Evolutionary conservation across 2,329 filamentous ascomycete genomes (phyloP).

Genomic region (Bipolaris victoriae): DNA sequence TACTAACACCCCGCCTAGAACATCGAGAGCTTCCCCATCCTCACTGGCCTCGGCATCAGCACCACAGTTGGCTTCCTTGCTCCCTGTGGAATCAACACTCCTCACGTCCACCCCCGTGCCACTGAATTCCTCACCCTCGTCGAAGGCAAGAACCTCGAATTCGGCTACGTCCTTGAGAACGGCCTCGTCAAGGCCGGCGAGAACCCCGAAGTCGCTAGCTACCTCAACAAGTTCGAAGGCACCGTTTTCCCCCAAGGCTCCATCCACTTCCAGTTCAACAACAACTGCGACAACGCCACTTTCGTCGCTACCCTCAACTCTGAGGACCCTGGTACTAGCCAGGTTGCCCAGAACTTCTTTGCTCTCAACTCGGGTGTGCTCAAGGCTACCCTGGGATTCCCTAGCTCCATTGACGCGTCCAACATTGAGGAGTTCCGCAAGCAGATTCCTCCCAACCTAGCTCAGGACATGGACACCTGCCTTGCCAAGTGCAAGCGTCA

Average conservation of each 20-base stretch:
- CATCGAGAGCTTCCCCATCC: constrained; percentile 49
- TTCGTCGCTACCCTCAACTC: constrained; percentile 54
- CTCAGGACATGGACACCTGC: constrained; percentile 61
- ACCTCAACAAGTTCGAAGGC: constrained; percentile 51
- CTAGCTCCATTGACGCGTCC: constrained; percentile 39
- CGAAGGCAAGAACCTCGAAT: constrained; percentile 49
- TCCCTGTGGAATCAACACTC: constrained; percentile 57
- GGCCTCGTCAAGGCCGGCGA: constrained; percentile 44
- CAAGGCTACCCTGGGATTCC: constrained; percentile 48
- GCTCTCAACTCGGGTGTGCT: constrained; percentile 47
- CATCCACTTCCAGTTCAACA: constrained; percentile 59
- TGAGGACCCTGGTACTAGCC: constrained; percentile 53
- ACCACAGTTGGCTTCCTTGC: constrained; percentile 50
- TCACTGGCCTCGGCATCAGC: constrained; percentile 48
- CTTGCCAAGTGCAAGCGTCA: constrained; percentile 54
- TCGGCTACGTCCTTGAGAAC: constrained; percentile 58
- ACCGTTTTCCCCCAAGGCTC: constrained; percentile 56
- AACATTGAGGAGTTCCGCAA: constrained; percentile 48
- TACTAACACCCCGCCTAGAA: constrained; percentile 29
- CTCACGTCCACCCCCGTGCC: constrained; percentile 57
- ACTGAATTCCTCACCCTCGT: constrained; percentile 57
- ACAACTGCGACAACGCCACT: constrained; percentile 52
- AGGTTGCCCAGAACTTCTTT: constrained; percentile 55
- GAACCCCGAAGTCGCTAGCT: constrained; percentile 49
- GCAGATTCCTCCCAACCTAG: constrained; percentile 56